phyloP scores from a whole-genome alignment of 805 yeast genomes.

The Candida alai region DNA sequence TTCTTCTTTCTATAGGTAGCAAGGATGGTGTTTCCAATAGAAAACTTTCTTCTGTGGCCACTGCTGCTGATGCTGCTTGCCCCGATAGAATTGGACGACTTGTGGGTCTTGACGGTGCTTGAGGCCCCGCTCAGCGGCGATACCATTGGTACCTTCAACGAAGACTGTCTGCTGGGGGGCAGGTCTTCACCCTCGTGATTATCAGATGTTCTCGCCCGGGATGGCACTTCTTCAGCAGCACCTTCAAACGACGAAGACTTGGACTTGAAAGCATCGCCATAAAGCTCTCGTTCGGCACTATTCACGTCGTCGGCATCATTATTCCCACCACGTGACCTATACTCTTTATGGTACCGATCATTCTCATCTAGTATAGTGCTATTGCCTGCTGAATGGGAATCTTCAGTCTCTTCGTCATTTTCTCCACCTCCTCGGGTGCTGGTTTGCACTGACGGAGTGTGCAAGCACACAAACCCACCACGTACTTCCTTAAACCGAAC shows the following conservation, averaged over 20 bases:
- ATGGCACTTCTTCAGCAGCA: conserved; percentile 23
- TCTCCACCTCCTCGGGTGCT: conserved; percentile 1
- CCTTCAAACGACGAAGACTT: conserved; percentile 28
- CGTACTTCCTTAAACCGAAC: conserved; percentile 84
- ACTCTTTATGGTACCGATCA: too few species aligned
- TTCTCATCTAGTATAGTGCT: conserved; percentile 4
- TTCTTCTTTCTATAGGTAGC: conserved; percentile 48
- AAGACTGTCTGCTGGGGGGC: conserved; percentile 37
- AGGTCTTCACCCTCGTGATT: conserved; percentile 13
- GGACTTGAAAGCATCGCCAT: conserved; percentile 39
- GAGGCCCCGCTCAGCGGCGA: conserved; percentile 13
- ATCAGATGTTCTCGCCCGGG: conserved; percentile 10
- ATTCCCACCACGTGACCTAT: too few species aligned
- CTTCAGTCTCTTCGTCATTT: neutral
- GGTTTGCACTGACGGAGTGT: conserved; percentile 45
- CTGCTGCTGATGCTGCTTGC: conserved; percentile 16
- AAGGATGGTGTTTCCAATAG: conserved; percentile 55
- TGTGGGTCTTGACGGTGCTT: conserved; percentile 29
- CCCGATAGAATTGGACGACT: conserved; percentile 34
- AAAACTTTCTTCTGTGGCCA: conserved; percentile 58
- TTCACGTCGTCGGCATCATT: conserved; percentile 17
- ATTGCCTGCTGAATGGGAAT: too few species aligned
- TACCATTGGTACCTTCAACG: conserved; percentile 27
- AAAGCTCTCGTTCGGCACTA: conserved; percentile 29
- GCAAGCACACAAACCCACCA: conserved; percentile 89